These are phyloP conservation scores for Amanita muscaria DNA, from an alignment of 768 basidiomycete genomes.

Conservation along the genomic window DNA sequence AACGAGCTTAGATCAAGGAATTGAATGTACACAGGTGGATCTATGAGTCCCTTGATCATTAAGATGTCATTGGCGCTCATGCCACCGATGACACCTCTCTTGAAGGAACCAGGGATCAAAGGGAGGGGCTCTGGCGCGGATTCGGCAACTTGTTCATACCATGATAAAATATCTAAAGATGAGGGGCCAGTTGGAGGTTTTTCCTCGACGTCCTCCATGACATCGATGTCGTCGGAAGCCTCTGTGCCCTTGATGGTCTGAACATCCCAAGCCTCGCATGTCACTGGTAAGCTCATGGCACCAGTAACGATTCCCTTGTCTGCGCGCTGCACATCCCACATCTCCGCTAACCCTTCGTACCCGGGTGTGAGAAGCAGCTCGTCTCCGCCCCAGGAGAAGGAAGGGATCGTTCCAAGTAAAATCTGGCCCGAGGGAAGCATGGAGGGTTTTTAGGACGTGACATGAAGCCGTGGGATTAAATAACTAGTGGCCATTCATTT, in stretches of 20 bases:
- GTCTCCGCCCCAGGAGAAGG: too few relatives aligned
- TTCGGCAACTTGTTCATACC: too few relatives aligned
- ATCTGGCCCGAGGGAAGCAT: slow-evolving; percentile 12
- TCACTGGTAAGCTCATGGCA: slow-evolving; percentile 3
- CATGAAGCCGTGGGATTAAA: too few relatives aligned
- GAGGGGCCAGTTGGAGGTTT: slow-evolving; percentile 7
- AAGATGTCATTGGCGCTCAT: slow-evolving; percentile 11
- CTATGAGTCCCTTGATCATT: slow-evolving; percentile 12
- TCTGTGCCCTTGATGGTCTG: slow-evolving; percentile 1
- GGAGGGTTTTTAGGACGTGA: too few relatives aligned
- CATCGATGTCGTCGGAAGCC: slow-evolving; percentile 3
- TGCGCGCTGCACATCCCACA: slow-evolving; percentile 4
- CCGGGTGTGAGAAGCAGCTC: slow-evolving; percentile 2
- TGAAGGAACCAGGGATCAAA: slow-evolving; percentile 10
- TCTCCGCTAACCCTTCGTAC: slow-evolving; percentile 3
- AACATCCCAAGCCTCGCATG: slow-evolving; percentile 5
- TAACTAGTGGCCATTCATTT: too few relatives aligned
- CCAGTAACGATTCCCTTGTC: slow-evolving; percentile 6
- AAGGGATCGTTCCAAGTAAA: slow-evolving; percentile 10
- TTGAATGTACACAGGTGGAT: slow-evolving; percentile 8
- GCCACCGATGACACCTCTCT: slow-evolving; percentile 14
- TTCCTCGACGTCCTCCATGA: slow-evolving; percentile 7
- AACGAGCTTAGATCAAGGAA: slow-evolving; percentile 3
- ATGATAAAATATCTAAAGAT: slow-evolving; percentile 8
- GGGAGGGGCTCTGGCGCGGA: slow-evolving; percentile 9